These are phyloP conservation scores for Parafenestella ontariensis DNA, from an alignment of 2,329 filamentous ascomycete genomes.

Conservation along the genomic window DNA sequence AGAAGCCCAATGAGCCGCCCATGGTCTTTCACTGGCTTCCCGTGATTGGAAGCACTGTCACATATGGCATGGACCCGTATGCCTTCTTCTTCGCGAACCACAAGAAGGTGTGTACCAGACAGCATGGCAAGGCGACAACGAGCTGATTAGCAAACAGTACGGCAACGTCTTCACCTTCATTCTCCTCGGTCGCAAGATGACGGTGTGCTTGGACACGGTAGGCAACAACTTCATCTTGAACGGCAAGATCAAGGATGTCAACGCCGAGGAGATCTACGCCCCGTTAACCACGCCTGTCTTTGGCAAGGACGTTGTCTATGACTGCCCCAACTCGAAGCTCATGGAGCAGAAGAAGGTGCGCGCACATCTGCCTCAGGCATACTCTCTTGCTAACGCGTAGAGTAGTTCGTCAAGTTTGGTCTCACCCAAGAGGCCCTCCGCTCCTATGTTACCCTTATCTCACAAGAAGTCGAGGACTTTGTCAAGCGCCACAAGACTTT, in stretches of 20 bases:
- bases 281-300: conserved; percentile 76
- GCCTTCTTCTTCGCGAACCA: conserved; percentile 78
- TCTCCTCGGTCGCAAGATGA: conserved; percentile 87
- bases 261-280: conserved; percentile 88
- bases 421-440: conserved; percentile 77
- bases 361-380: not conserved
- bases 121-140: conserved; percentile 3
- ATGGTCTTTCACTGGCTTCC: conserved; percentile 71
- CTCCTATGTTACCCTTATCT: conserved; percentile 80
- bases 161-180: conserved; percentile 91
- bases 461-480: conserved; percentile 75
- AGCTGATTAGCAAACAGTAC: conserved; percentile 63
- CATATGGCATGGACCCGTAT: conserved; percentile 94
- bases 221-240: conserved; percentile 94
- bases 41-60: conserved; percentile 87
- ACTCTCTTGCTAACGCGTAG: conserved; percentile 8
- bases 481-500: conserved; percentile 72
- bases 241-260: conserved; percentile 87
- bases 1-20: conserved; percentile 73
- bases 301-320: conserved; percentile 86
- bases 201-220: conserved; percentile 79
- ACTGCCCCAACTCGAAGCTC: conserved; percentile 88
- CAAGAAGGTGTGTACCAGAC: conserved; percentile 67
- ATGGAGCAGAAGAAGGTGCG: conserved; percentile 95
- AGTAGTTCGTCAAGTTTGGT: conserved; percentile 79